A percentile compares a stretch with the other conserved stretches of the same genome.
Evolutionary conservation across 139 green algal genomes (phyloP).

Genomic region (Picochlorum sp.): DNA sequence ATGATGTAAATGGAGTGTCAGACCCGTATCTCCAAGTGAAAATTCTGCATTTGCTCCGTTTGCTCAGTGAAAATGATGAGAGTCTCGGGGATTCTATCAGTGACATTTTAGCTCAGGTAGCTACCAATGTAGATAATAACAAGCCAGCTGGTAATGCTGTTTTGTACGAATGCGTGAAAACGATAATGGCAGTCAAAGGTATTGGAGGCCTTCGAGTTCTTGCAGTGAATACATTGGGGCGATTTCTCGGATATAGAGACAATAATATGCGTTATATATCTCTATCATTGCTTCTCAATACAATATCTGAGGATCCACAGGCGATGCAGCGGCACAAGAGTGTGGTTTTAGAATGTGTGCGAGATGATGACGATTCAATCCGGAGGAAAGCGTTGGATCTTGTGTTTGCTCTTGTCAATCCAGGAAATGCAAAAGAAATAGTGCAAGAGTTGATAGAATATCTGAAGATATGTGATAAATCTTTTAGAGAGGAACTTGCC

Average conservation of each 20-base stretch:
- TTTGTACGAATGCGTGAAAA: slow-evolving; percentile 90
- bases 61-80: slow-evolving; percentile 69
- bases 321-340: slow-evolving; percentile 91
- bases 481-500: slow-evolving; percentile 92
- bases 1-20: slow-evolving; percentile 87
- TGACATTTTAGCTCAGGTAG: slow-evolving; percentile 89
- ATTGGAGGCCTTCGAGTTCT: slow-evolving; percentile 88
- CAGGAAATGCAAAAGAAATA: slow-evolving; percentile 68
- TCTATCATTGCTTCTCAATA: slow-evolving; percentile 85
- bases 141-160: slow-evolving; percentile 90
- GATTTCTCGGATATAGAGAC: slow-evolving; percentile 66
- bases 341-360: slow-evolving; percentile 96
- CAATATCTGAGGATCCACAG: slow-evolving; percentile 75
- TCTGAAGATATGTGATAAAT: slow-evolving; percentile 72
- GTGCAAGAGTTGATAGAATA: slow-evolving; percentile 94
- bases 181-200: slow-evolving; percentile 89
- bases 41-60: slow-evolving; percentile 76
- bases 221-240: slow-evolving; percentile 94
- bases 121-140: slow-evolving; percentile 75
- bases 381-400: slow-evolving; percentile 81
- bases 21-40: slow-evolving; percentile 97
- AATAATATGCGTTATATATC: slow-evolving; percentile 97
- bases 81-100: slow-evolving; percentile 93
- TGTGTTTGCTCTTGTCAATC: slow-evolving; percentile 85
- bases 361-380: slow-evolving; percentile 61